Evolutionary conservation across 2,329 filamentous ascomycete species (phyloP), one percentile per base, ranked within the genome.

Genomic region (Paraphaeosphaeria sporulosa): DNA sequence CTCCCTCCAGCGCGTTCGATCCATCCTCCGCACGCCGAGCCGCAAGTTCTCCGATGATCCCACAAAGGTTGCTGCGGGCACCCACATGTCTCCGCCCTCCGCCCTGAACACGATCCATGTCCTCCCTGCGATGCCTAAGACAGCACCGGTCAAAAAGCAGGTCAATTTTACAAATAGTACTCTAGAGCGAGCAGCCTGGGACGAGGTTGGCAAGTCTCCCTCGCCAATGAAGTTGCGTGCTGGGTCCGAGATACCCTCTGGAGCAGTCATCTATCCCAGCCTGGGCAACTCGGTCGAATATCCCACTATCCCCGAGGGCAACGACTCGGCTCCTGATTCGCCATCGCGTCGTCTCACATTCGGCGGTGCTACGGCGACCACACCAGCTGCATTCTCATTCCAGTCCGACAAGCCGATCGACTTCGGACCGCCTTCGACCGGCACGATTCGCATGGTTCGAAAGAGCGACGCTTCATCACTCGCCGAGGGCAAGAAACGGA

Each of bases 81-180:
- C 87, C 7, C 86, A 89, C 66, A 70, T 84, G 60, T 82, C 82
- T 17, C 82, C 82, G 52, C 73, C 72, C 17, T 59, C 68, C 23
- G 65, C 42, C 46, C 65, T 64, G 60, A 65, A 78, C 43, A 73
- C 84, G 13, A 82, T 87, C 34, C 87, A 86, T 67, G 79, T 83
- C 23, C 73, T 88, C 34, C 84, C 84, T 54, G 73, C 81, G 3
- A 74, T 75, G 27, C 79, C 87, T 57, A 88, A 87, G 5, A 92
- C 90, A 1, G 90, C 90, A 8, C 88, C 89, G 34, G 85, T 88
- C 25, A 91, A 88, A 76, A 96, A 96, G 80, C 89, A 87, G 58
- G 92, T 96, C 38, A 89, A 91, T 53, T 97, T 96, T 71, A 93
- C 90, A 0, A 89, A 89, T 0, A 88, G 87, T 62, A 89, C 89